A percentile compares a stretch with the other conserved stretches of the same genome.
Conservation (phyloP, 2,329 filamentous ascomycete species). For the Diaporthe sp. region DNA sequence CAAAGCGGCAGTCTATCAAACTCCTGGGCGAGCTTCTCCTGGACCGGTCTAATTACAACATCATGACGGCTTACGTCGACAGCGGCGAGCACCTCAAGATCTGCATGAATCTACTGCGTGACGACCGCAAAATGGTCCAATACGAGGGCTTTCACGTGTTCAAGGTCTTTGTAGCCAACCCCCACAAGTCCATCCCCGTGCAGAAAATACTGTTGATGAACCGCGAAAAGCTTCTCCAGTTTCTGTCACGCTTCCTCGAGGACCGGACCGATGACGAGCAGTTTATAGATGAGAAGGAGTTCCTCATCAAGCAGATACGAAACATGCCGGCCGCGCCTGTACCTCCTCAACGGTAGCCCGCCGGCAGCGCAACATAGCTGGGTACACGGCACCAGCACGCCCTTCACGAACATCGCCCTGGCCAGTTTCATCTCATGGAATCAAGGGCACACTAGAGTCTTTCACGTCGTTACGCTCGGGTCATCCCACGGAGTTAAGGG, state of each 20-base stretch:
- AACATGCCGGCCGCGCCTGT: conserved; percentile 74
- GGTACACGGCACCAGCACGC: conserved; percentile 36
- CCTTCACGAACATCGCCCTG: background rate
- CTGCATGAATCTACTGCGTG: conserved; percentile 96
- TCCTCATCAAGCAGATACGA: conserved; percentile 93
- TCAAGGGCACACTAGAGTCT: conserved; percentile 7
- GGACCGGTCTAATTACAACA: conserved; percentile 95
- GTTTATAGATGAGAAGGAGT: conserved; percentile 98
- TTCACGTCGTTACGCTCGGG: conserved; percentile 9
- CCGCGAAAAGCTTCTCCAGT: conserved; percentile 88
- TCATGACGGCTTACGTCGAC: conserved; percentile 98
- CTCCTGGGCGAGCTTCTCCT: conserved; percentile 94
- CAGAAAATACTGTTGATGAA: conserved; percentile 98
- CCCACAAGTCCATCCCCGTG: conserved; percentile 96
- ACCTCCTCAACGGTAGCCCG: conserved; percentile 59
- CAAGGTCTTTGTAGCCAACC: conserved; percentile 99
- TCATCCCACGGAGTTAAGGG: conserved; percentile 35
- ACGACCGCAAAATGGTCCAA: conserved; percentile 98
- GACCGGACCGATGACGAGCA: conserved; percentile 98
- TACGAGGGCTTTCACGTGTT: conserved; percentile 99
- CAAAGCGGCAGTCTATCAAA: conserved; percentile 98
- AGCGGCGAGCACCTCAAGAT: conserved; percentile 96
- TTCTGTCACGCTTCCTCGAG: conserved; percentile 91
- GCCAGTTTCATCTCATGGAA: conserved; percentile 14
- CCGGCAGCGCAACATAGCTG: conserved; percentile 27